phyloP scores from a whole-genome alignment of 2,329 filamentous ascomycete species.

The Cercospora zeina region DNA sequence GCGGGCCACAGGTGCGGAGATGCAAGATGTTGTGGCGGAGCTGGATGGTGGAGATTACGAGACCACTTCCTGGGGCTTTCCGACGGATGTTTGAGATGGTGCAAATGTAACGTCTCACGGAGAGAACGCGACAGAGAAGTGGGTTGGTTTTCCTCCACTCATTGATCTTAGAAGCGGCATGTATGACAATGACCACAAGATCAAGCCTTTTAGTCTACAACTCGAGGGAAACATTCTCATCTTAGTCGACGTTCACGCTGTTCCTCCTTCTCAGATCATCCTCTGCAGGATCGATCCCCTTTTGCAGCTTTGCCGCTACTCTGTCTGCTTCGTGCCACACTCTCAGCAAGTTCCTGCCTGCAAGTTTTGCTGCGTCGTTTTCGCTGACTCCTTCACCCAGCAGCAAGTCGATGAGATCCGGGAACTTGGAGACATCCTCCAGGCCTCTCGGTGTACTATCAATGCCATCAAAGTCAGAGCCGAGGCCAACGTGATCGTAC shows the following conservation, averaged over 20 bases:
- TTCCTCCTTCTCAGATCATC: conserved; percentile 41
- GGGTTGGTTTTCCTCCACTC: no score
- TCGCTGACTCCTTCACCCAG: conserved; percentile 73
- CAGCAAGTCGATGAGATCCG: conserved; percentile 73
- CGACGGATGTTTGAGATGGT: not conserved
- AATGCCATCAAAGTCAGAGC: conserved; percentile 87
- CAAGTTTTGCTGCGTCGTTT: conserved; percentile 70
- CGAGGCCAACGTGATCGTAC: conserved; percentile 83
- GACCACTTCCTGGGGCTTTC: not conserved
- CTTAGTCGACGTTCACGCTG: conserved; percentile 2
- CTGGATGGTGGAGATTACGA: not conserved
- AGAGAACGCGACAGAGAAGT: no score
- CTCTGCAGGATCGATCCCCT: conserved; percentile 46
- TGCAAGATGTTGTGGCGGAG: not conserved
- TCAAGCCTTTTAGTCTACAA: conserved; percentile 8
- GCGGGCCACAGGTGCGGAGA: not conserved
- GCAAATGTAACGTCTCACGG: not conserved
- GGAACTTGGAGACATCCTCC: conserved; percentile 83
- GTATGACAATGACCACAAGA: conserved; percentile 9
- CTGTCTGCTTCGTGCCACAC: conserved; percentile 80
- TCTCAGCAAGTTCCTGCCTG: conserved; percentile 76
- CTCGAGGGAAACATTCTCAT: conserved; percentile 1
- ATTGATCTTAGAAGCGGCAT: not conserved
- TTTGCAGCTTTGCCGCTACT: conserved; percentile 67
- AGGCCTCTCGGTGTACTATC: conserved; percentile 66